phyloP scores from a whole-genome alignment of 768 basidiomycete genomes.

The Tulasnella sp. region DNA sequence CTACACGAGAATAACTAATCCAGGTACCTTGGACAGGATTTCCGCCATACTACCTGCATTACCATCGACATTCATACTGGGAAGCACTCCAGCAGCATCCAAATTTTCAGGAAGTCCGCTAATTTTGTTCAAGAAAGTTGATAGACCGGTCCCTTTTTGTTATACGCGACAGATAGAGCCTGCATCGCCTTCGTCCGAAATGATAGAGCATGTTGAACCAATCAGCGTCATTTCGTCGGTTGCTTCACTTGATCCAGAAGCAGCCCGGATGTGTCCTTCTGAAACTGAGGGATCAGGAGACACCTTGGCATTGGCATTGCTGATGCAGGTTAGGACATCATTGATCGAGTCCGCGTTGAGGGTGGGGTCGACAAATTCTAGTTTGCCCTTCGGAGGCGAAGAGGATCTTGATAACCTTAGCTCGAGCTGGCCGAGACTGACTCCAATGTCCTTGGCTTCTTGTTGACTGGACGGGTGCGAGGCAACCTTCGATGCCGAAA shows the following conservation, averaged over 20 bases:
- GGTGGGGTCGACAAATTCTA: not conserved
- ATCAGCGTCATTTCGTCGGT: not conserved
- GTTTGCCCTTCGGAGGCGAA: not conserved
- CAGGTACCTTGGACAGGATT: not conserved
- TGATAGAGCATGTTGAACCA: not conserved
- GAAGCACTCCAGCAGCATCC: not conserved
- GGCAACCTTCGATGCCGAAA: not conserved
- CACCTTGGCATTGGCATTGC: not conserved
- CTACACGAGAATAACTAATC: not conserved
- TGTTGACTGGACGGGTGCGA: not conserved
- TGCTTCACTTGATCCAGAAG: not conserved
- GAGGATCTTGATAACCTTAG: not conserved
- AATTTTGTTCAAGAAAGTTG: not conserved
- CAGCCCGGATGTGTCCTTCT: not conserved
- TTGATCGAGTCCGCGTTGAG: not conserved
- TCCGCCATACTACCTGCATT: not conserved
- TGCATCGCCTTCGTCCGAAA: not conserved
- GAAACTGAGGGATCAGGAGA: not conserved
- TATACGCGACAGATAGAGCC: not conserved
- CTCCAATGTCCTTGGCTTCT: not conserved
- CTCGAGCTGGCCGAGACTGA: not conserved
- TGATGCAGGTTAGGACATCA: not conserved
- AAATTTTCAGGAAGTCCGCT: not conserved
- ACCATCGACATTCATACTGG: not conserved
- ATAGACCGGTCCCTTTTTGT: not conserved